Percentiles rank a stretch among this genome's conserved stretches.
These are phyloP conservation scores for Diaporthe sp. DNA, from an alignment of 2,329 filamentous ascomycete genomes.

Conservation along the genomic window DNA sequence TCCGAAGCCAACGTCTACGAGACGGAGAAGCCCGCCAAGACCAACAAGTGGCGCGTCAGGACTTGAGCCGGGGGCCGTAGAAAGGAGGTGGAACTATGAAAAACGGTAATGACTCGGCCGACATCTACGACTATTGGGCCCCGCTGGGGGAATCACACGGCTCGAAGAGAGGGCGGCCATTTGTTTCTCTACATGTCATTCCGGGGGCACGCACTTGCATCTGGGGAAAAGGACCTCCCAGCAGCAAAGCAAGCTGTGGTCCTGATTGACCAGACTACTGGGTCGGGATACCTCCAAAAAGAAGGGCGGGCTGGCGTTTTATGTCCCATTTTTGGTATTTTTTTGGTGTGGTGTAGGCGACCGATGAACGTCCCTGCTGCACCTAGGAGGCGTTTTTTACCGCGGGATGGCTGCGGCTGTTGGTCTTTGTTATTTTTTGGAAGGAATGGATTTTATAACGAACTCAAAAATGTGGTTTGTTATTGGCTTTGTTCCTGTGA, in stretches of 20 bases:
- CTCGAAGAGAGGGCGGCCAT: neutral
- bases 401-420: neutral
- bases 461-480: neutral
- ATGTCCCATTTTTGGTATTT: neutral
- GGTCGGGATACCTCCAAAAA: neutral
- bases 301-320: conserved; percentile 15
- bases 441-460: neutral
- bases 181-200: neutral
- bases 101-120: conserved; percentile 4
- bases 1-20: conserved; percentile 45
- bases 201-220: neutral
- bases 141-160: neutral
- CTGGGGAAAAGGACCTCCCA: too few species aligned
- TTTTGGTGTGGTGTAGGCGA: neutral
- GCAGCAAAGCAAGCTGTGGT: neutral
- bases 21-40: conserved; percentile 36
- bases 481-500: neutral
- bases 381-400: conserved; percentile 10
- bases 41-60: conserved; percentile 59
- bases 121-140: neutral
- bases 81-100: neutral
- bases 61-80: conserved; percentile 43
- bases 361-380: neutral
- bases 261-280: neutral
- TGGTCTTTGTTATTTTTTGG: neutral